Evolutionary conservation across 2,329 filamentous ascomycete genomes (phyloP), one percentile per base, ranked within the genome.

Genomic region (Septoria linicola): DNA sequence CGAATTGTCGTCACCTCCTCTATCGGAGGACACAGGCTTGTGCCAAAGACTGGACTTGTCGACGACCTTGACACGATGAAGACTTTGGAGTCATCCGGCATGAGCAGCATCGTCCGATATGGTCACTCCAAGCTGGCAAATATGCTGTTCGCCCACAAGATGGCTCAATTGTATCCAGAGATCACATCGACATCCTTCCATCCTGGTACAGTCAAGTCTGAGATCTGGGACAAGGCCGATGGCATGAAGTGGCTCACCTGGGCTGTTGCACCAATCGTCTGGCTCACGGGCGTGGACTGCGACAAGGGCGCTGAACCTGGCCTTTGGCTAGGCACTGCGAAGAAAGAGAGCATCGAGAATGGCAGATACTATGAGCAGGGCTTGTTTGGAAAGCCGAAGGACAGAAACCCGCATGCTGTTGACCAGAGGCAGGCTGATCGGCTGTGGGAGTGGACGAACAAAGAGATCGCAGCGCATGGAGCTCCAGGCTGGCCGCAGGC

Each of bases 61-160:
- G 17, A 19, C 16, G 39, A 46, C 13, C 35, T 54, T 21, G 30
- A 49, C 2, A 47, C 47, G 11, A 27, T 40, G 34, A 59, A 59
- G 21, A 63, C 63, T 25, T 53, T 41, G 27, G 36, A 21, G 13
- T 49, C 42, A 13, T 54, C 49, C 8, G 27, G 11, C 13, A 31
- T 55, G 20, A 32, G 20, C 23, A 43, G 25, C 14, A 55, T 52
- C 54, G 47, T 34, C 39, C 36, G 52, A 31, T 80, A 80, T 61
- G 75, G 73, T 3, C 69, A 73, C 21, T 72, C 70, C 27, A 80
- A 80, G 55, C 66, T 80, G 2, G 74, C 76, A 2, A 78, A 78
- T 37, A 65, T 79, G 19, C 68, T 79, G 1, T 78, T 72, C 57
- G 65, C 74, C 0, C 58, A 65, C 5, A 68, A 74, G 39, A 63